Base-by-base conservation (phyloP, 2,329 filamentous ascomycete genomes). In the Xylaria sp. region DNA sequence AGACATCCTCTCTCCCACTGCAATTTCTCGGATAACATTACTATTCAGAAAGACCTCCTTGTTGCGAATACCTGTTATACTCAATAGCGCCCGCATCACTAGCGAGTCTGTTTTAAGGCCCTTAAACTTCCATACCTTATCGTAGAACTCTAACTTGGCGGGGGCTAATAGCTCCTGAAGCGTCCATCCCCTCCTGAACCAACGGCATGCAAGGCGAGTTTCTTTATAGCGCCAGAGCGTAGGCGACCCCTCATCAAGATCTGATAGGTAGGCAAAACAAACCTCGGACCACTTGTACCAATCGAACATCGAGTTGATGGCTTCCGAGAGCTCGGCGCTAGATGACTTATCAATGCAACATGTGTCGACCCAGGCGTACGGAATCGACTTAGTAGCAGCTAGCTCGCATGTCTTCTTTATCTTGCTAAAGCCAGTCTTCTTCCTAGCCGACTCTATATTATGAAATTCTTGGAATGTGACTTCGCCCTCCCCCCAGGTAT, bases 261-360 rank as follows among this genome's bases (percentile, higher is more conserved):
- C 53, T 3, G 39, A 57, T n/a, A 64, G 32, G 11, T 58, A 57
- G 6, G 32, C 32, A 21, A 64, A 53, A 50, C 45, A 64, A 30
- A 58, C n/a, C 1, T 11, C 2, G 6, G 42, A 42, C 2, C 19
- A 7, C 21, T 21, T 42, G 11, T 64, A 64, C 61, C 54, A 64
- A 9, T 53, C 32, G 21, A 59, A 57, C 54, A 57, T 54, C 1
- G 50, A 54, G 27, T 54, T 54, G 19, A 54, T 54, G 27, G 61
- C 53, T 19, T 64, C 61, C n/a, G 39, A 50, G 36, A 55, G 42
- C 30, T 64, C 61, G 27, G 51, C 53, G 4, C 53, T 64, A 1
- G n/a, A 39, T 19, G 53, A 50, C 19, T 64, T 64, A 21, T 64
- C 54, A 19, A 64, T 64, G 14, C 61, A 64, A 21, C 54, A 64